Evolutionary conservation across 2,329 filamentous ascomycete genomes (phyloP).

Genomic region (Hymenoscyphus fraxineus): DNA sequence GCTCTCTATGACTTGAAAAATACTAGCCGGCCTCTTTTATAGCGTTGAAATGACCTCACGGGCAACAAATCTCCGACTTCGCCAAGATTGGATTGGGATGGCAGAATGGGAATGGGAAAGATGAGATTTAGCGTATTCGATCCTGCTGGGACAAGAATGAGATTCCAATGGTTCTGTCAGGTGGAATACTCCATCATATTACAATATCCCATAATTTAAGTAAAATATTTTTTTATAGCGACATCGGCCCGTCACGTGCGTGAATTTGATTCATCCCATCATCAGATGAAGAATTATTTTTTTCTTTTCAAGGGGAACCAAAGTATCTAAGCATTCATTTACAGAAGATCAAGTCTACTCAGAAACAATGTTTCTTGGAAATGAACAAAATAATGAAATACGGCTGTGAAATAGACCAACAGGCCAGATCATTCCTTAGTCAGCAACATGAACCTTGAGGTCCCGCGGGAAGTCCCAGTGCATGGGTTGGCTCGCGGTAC

Average conservation of each 20-base stretch:
- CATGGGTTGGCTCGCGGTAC: too few species aligned
- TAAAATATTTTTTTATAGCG: constrained; percentile 6
- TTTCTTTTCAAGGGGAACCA: not conserved
- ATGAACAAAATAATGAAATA: not conserved
- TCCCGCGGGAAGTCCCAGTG: not conserved
- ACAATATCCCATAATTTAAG: not conserved
- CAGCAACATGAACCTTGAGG: not conserved
- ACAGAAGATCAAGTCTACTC: not conserved
- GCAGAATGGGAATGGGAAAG: too few species aligned
- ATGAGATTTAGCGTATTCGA: too few species aligned
- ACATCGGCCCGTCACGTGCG: constrained; percentile 12
- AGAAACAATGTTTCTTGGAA: not conserved
- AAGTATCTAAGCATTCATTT: too few species aligned
- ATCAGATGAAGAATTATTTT: not conserved
- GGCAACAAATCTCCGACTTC: not conserved
- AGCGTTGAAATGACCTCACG: not conserved
- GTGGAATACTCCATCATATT: not conserved
- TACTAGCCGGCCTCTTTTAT: not conserved
- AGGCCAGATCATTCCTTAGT: not conserved
- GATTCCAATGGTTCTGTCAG: not conserved
- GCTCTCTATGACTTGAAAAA: not conserved
- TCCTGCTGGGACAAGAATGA: too few species aligned
- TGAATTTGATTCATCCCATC: not conserved
- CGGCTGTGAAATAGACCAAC: not conserved
- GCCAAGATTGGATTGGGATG: not conserved